Base-by-base conservation (phyloP, 768 basidiomycete genomes). In the Mycena polygramma region DNA sequence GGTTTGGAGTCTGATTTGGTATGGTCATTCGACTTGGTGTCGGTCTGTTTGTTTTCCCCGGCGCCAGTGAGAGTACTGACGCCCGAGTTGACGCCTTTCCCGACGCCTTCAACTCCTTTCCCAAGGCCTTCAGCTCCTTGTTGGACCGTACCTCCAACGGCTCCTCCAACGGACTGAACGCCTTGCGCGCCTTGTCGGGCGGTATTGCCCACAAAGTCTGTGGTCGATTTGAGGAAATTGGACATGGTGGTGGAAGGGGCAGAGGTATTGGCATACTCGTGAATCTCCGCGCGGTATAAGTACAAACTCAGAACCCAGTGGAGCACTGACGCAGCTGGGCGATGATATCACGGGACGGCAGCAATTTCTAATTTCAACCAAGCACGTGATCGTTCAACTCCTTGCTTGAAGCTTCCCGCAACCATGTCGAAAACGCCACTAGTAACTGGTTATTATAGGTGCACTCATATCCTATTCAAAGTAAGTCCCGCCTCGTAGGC, bases 391-490 rank as follows among this genome's bases (percentile, higher is more conserved):
- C 30, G 30, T 30, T 30, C 41, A 41, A 41, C 10, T 39, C 39
- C 39, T 7, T 39, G 7, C 15, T 41, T 15, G 15, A 13, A 39
- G 7, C 41, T 41, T 41, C 41, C 41, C 15, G 36, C 35, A 37
- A 35, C 45, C 15, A 26, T n/a, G 55, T 24, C 55, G 6, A 41
- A 41, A 7, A 48, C 15, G 20, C 41, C 41, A 15, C 41, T 41
- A 15, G 79, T 90, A 62, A 90, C 86, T 71, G 93, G 93, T 20
- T 94, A 91, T 76, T 94, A 94, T 77, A 84, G 94, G 62, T 95
- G 92, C 78, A 93, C 94, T 0, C 94, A 96, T 80, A 91, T 95
- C 59, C 91, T 89, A 87, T 94, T 90, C 66, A 91, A 94, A 37
- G 57, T 41, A n/a, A 57, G 57, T 57, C 36, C 13, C 24, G 22